Base-by-base conservation (phyloP, 129 eudicot species). In the Helichrysum umbraculigerum region DNA sequence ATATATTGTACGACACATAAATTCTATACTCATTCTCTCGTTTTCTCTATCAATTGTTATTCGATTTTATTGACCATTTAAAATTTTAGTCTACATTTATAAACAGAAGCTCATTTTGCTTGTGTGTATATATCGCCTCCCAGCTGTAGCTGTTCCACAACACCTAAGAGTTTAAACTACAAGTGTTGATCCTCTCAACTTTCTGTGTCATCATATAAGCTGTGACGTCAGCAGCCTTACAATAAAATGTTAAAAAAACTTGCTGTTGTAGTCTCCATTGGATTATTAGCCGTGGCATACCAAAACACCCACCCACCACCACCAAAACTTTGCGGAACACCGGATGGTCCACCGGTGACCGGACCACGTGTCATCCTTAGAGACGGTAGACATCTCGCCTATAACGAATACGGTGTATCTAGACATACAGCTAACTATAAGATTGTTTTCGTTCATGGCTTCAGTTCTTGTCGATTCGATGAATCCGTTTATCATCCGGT, bases 381-480 rank as follows among this genome's bases (percentile, higher is more conserved):
- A 73, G 92, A 91, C 59, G 95, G 90, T 14, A 81, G 97, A 74
- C 79, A 86, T 76, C 75, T 91, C 34, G 89, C 97, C 11, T 91
- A 88, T 73, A 79, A 83, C 68, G 92, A 91, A 78, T 81, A 71
- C 37, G 97, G 97, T 2, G 90, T 83, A 9, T 47, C 87, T 8
- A 91, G 79, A 76, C 82, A 83, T 52, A 66, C 6, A n/a, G 95
- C 97, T 22, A 82, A 83, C 15, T 85, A 81, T 58, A 87, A 87
- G 56, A 62, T 87, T 71, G 52, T 88, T 37, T 85, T 77, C 20
- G 82, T 87, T 66, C 97, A 88, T 83, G 90, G 92, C 21, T 85
- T 81, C 66, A 76, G 81, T 68, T 72, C 85, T 50, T 65, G 75
- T 71, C 85, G 88, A 34, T 83, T 52, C 65, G 91, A 85, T n/a